phyloP scores from a whole-genome alignment of 75 land plant species.

The Selaginella tamariscina region DNA sequence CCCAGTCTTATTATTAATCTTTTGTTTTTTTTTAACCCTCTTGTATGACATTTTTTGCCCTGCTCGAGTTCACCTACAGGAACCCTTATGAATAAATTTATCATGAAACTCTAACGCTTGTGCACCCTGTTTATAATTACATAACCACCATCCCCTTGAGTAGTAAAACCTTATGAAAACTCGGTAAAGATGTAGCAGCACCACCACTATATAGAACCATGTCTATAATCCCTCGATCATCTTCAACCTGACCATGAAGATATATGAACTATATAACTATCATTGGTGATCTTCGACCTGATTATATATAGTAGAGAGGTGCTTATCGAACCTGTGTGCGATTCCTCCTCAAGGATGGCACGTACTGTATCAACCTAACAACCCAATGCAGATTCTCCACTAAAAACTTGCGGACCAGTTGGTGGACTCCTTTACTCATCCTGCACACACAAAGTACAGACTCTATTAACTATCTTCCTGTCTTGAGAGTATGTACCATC shows the following conservation, averaged over 20 bases:
- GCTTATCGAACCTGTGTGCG: too few species aligned
- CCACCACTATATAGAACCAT: too few species aligned
- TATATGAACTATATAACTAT: too few species aligned
- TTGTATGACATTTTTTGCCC: background rate
- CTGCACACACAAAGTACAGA: too few species aligned
- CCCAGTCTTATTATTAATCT: background rate
- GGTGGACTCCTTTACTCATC: too few species aligned
- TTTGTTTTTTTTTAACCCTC: background rate
- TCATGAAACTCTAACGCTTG: background rate
- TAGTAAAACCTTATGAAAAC: background rate
- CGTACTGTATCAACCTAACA: background rate
- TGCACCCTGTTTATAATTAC: background rate
- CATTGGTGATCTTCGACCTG: too few species aligned
- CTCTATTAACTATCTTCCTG: too few species aligned
- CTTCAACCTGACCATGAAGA: too few species aligned
- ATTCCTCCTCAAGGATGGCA: background rate
- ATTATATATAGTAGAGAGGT: too few species aligned
- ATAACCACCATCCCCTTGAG: background rate
- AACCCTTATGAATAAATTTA: background rate
- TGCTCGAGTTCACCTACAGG: background rate
- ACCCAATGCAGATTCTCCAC: background rate
- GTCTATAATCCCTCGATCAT: too few species aligned
- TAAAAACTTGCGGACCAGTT: constrained; percentile 1
- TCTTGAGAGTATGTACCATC: too few species aligned
- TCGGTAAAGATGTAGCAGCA: background rate